A percentile compares a stretch with the other conserved stretches of the same genome.
Evolutionary conservation across 2,329 filamentous ascomycete genomes (phyloP).

Genomic region (Hypoxylon sp.): DNA sequence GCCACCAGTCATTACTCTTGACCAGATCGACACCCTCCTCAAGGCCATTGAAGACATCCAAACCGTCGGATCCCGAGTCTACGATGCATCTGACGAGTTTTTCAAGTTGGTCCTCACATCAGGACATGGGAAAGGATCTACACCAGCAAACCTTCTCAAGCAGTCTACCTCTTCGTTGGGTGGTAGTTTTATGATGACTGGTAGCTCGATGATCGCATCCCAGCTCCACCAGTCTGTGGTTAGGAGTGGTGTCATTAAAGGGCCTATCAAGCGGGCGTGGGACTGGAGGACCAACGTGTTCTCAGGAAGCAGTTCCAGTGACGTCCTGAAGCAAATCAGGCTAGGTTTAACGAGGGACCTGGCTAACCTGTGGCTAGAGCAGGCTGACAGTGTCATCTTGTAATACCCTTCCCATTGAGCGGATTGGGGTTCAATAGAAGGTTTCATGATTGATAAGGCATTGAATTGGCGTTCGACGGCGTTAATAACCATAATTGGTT

Average conservation of each 20-base stretch:
- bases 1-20: slow-evolving; percentile 71
- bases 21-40: slow-evolving; percentile 79
- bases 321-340: slow-evolving; percentile 81
- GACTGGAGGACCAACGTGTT: slow-evolving; percentile 76
- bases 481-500: slow-evolving; percentile 13
- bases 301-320: slow-evolving; percentile 72
- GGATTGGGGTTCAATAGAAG: slow-evolving; percentile 6
- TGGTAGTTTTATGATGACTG: slow-evolving; percentile 77
- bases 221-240: slow-evolving; percentile 72
- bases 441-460: slow-evolving; percentile 18
- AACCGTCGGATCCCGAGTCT: slow-evolving; percentile 80
- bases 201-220: slow-evolving; percentile 78
- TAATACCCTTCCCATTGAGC: slow-evolving; percentile 46
- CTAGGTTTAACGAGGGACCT: slow-evolving; percentile 82
- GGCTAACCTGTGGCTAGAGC: slow-evolving; percentile 77
- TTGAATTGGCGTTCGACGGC: slow-evolving; percentile 33
- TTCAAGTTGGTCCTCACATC: slow-evolving; percentile 82
- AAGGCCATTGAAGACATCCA: slow-evolving; percentile 75
- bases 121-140: slow-evolving; percentile 74
- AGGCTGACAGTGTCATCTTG: slow-evolving; percentile 70
- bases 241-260: slow-evolving; percentile 54
- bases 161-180: slow-evolving; percentile 64
- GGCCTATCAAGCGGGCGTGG: slow-evolving; percentile 73
- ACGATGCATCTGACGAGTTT: slow-evolving; percentile 82
- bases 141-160: slow-evolving; percentile 76